phyloP scores from a whole-genome alignment of 148 eudicot species.

The Chenopodium album region DNA sequence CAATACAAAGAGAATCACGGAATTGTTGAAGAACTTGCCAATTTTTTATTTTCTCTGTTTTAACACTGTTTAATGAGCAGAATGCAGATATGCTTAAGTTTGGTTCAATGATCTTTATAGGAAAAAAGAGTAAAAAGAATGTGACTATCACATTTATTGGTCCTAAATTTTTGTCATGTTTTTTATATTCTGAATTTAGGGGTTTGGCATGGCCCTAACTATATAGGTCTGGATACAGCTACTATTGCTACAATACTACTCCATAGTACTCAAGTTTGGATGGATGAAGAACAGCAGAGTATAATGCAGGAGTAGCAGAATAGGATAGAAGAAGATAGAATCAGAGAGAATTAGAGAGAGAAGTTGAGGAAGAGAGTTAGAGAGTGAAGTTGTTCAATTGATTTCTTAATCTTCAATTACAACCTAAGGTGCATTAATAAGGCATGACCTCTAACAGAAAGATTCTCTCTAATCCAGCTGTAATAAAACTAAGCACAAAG shows the following conservation, averaged over 20 bases:
- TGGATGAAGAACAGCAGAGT: no score
- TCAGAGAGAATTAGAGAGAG: no score
- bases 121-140: constrained; percentile 14
- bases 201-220: background rate
- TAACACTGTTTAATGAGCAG: background rate
- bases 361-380: no score
- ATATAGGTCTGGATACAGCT: background rate
- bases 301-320: no score
- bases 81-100: constrained; percentile 1
- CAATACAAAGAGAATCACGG: background rate
- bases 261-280: no score
- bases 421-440: no score
- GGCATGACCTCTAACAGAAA: no score
- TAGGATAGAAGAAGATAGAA: no score
- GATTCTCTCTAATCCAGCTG: no score
- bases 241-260: background rate
- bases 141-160: background rate
- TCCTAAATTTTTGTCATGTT: background rate
- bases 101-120: background rate
- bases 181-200: background rate
- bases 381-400: no score
- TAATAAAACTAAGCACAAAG: no score
- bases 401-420: no score
- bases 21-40: background rate
- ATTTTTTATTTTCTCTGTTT: background rate